Conservation (phyloP, 2,329 filamentous ascomycete genomes). For the Gnomoniopsis sp. region DNA sequence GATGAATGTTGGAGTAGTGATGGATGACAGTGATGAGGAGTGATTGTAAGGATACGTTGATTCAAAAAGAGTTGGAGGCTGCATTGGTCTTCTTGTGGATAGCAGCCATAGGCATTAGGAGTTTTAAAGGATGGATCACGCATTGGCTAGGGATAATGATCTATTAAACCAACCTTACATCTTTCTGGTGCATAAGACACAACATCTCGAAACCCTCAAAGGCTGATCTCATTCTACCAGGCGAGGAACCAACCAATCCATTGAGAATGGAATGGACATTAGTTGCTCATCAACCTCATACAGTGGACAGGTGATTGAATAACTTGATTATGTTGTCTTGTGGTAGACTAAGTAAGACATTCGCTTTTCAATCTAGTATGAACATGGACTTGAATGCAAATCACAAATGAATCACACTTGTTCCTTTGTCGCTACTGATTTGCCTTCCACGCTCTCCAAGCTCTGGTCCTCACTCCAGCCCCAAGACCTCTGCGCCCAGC, state of each 20-base stretch:
- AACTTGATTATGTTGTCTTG: too few relatives aligned
- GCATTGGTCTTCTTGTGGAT: not conserved
- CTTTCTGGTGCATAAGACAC: not conserved
- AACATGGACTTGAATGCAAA: not conserved
- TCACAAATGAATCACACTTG: not conserved
- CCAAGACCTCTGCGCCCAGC: not conserved
- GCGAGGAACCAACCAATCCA: not conserved
- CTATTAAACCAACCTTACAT: not conserved
- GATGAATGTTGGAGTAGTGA: conserved; percentile 8
- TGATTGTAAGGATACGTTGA: not conserved
- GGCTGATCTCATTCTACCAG: not conserved
- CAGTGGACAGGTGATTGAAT: too few relatives aligned
- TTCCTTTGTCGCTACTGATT: not conserved
- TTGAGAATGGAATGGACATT: too few relatives aligned
- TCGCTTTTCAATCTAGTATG: not conserved
- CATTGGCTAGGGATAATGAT: not conserved
- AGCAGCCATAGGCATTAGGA: not conserved
- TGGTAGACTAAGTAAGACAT: too few relatives aligned
- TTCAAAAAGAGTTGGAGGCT: not conserved
- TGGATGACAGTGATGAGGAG: conserved; percentile 19
- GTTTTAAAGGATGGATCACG: not conserved
- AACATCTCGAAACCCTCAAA: not conserved
- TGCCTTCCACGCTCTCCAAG: not conserved
- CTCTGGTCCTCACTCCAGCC: not conserved
- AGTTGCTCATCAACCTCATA: too few relatives aligned